Percentiles rank a stretch among this genome's conserved stretches.
Conservation (phyloP, 2,329 filamentous ascomycete species). For the Curvularia hawaiiensis region DNA sequence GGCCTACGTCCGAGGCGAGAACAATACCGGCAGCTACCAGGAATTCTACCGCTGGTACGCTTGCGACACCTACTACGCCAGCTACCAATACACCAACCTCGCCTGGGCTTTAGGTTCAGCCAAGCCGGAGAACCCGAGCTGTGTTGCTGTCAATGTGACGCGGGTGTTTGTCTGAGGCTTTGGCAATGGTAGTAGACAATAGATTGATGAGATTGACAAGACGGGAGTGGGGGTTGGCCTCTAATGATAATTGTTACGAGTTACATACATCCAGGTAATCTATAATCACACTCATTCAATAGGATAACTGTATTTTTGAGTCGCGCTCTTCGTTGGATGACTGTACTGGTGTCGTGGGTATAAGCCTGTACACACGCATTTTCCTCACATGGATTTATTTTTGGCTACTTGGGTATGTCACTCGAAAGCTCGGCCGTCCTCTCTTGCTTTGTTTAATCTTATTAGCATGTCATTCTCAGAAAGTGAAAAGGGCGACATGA, state of each 20-base stretch:
- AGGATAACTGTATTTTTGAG: neutral
- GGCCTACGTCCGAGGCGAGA: slow-evolving; percentile 48
- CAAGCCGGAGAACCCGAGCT: slow-evolving; percentile 54
- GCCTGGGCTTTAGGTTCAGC: slow-evolving; percentile 50
- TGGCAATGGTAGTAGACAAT: neutral
- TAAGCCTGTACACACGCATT: neutral
- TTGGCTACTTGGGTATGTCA: too few species aligned
- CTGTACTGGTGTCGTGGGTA: neutral
- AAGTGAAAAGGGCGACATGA: too few species aligned
- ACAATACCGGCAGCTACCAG: slow-evolving; percentile 22
- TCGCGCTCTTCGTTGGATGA: neutral
- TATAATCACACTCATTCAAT: neutral
- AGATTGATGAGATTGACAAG: neutral
- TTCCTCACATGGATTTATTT: too few species aligned
- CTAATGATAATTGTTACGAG: slow-evolving; percentile 1
- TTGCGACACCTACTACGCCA: slow-evolving; percentile 49
- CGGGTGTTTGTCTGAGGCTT: slow-evolving; percentile 29
- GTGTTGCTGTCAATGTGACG: slow-evolving; percentile 51
- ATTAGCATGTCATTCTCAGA: too few species aligned
- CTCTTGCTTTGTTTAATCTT: too few species aligned
- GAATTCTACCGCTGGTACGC: slow-evolving; percentile 53
- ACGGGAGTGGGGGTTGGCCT: neutral
- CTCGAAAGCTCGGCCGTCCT: too few species aligned
- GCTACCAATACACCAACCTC: slow-evolving; percentile 53
- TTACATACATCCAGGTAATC: slow-evolving; percentile 1